A percentile compares a stretch with the other conserved stretches of the same genome.
phyloP scores from a whole-genome alignment of 306 rosid genomes.

The Begonia fuchsioides region DNA sequence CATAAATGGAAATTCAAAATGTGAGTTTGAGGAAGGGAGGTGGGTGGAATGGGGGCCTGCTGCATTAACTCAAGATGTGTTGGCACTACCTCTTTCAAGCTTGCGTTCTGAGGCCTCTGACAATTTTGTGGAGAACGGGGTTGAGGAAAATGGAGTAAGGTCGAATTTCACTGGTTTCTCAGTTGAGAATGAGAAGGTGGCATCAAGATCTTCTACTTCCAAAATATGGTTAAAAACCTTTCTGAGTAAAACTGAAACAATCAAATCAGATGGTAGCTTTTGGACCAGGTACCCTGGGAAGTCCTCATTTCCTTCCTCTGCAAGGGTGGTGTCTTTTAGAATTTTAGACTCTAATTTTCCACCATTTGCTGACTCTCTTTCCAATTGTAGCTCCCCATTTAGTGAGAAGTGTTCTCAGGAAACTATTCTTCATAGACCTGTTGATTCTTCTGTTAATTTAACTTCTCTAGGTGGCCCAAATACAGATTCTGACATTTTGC shows the following conservation, averaged over 20 bases:
- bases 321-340: slow-evolving; percentile 69
- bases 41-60: slow-evolving; percentile 85
- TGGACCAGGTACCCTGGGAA: slow-evolving; percentile 59
- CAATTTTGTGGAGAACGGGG: slow-evolving; percentile 15
- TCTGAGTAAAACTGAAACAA: slow-evolving; percentile 41
- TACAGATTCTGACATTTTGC: slow-evolving; percentile 30
- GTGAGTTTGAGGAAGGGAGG: slow-evolving; percentile 43
- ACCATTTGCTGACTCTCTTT: slow-evolving; percentile 24
- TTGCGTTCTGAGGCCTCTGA: slow-evolving; percentile 17
- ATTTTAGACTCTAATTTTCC: slow-evolving; percentile 42
- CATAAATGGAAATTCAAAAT: slow-evolving; percentile 19
- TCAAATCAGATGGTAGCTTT: slow-evolving; percentile 31
- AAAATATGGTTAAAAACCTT: slow-evolving; percentile 61
- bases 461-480: slow-evolving; percentile 16
- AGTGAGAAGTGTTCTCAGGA: slow-evolving; percentile 27
- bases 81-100: slow-evolving; percentile 23
- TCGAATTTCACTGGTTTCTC: slow-evolving; percentile 3
- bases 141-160: slow-evolving; percentile 25
- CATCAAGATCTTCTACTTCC: slow-evolving; percentile 19
- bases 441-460: neutral
- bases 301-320: slow-evolving; percentile 48
- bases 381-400: slow-evolving; percentile 14
- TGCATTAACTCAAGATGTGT: slow-evolving; percentile 18
- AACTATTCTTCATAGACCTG: slow-evolving; percentile 16
- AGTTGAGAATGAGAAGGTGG: slow-evolving; percentile 11